Evolutionary conservation across 1,139 yeast genomes (phyloP), one percentile per base, ranked within the genome.

Genomic region (Pneumocystis jirovecii): DNA sequence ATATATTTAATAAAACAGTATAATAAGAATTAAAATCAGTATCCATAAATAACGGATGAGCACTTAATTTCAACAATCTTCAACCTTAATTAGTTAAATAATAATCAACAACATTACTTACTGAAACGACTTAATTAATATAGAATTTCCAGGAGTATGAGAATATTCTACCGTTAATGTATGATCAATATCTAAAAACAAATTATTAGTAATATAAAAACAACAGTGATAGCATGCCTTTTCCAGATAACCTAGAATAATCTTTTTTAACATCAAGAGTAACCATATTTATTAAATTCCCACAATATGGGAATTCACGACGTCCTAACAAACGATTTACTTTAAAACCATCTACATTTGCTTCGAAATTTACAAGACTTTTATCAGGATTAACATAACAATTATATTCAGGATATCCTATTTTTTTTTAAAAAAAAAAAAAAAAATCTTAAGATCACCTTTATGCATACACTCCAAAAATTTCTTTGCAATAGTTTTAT

Each of bases 331-430:
- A 62, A 7, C 57, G 25, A 21, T 68, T 68, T 29, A 66, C 66
- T 19, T 42, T 29, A 12, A 56, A 40, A 4, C 62, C 62, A 35
- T 34, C 44, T 12, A 64, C 39, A 4, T 42, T 19, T 1, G 63
- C 40, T 3, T 66, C 68, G 61, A 76, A 72, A 65, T 74, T 78
- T 6, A 73, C 72, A 3, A 73, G 68, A 0, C 88, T 82, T 71
- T 90, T 91, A 10, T 76, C 74, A 7, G 77, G 75, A 68, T 89
- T 89, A 5, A 85, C 79, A 21, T 69, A 73, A 0, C 89, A 85
- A 2, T 91, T 91, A 73, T 82, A 86, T 0, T 78, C 78, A 0
- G 76, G 73, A 62, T 86, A 81, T 0, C 80, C 81, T 1, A 42
- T 40, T 62, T 59, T 65, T 60, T 64, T 21, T 31, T 19, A 19